Evolutionary conservation across 2,329 filamentous ascomycete species (phyloP), one percentile per base, ranked within the genome.

Genomic region (Aspergillus sp.): DNA sequence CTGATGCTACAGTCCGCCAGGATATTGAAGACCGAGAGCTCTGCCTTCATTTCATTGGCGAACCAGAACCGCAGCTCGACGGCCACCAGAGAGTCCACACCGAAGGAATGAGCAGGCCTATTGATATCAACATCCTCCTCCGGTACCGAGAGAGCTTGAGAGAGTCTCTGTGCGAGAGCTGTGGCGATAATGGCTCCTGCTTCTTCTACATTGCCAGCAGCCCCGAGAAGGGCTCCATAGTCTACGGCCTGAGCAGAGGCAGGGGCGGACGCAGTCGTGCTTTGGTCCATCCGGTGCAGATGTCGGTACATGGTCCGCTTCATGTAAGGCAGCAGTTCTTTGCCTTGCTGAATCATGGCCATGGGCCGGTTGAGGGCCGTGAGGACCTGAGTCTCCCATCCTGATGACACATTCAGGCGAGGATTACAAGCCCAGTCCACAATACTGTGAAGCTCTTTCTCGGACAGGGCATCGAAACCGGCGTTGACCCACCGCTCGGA

Each of bases 31-130:
- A 58, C 13, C 1, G 55, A 45, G 15, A 63, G 25, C 39, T 63
- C 59, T 4, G 55, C 52, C 15, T 32, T 47, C 17, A 59, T 4
- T 21, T 61, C 58, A 3, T 28, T n/a, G 9, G 28, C 19, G 23
- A 63, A 39, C 61, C 61, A 63, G 19, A 30, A 45, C 9, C 45
- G 58, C 25, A 63, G 21, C 45, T 63, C 58, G 4, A 60, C 58
- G 2, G 54, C 58, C 5, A 48, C 43, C 3, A 60, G 49, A 0
- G 49, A 77, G 65, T 79, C 78, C 13, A 78, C 71, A 0, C 78
- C 76, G 36, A 47, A 56, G 12, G 28, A 28, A 25, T 48, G 21
- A 30, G 47, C 21, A 17, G 41, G 43, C 9, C 32, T 36, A 21
- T 32, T 17, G n/a, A 36, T 13, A 19, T 56, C 54, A 19, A 49